Evolutionary conservation across 2,329 filamentous ascomycete genomes (phyloP), one percentile per base, ranked within the genome.

Genomic region (Rutstroemia sp.): DNA sequence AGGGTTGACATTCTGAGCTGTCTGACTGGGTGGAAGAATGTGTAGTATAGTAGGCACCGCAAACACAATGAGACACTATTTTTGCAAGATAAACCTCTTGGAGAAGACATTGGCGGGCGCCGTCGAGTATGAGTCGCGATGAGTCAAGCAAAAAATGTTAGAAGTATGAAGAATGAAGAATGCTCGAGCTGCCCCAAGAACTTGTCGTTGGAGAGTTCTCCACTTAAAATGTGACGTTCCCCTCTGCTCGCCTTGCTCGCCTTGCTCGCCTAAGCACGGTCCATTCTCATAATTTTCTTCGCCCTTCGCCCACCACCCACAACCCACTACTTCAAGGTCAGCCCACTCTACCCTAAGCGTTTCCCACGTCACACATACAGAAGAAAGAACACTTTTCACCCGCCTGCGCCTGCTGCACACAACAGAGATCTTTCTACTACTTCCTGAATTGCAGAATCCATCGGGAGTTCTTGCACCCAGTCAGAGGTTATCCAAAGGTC

Each of bases 391-490:
- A 47, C 44, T 47, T 47, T 47, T 47, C 25, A 47, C 30, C 30
- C 30, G 30, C 9, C 10, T 34, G 30, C 30, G 30, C 9, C 10
- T 34, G 30, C 30, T 12, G 30, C 30, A 34, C 44, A 27, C 52
- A 44, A 48, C 46, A 48, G 36, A 39, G 53, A 51, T 34, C n/a
- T 42, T 47, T n/a, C 21, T 38, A 27, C 48, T 48, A 54, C 39
- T 40, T 27, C 52, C 48, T 53, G 49, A 47, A 47, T 23, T 56
- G 54, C 54, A 47, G 49, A 53, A 34, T 56, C 54, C 21, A 42
- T 40, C 21, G 39, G 36, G 25, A 30, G 17, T 21, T 44, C 10
- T 27, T 56, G 47, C 17, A 51, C 27, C 47, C 53, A 44, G 25
- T 45, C 21, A 30, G 38, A 56, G 27, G 44, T 45, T 45, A 27